phyloP scores from a whole-genome alignment of 1,284 basidiomycete genomes.

The Melampsora americana region DNA sequence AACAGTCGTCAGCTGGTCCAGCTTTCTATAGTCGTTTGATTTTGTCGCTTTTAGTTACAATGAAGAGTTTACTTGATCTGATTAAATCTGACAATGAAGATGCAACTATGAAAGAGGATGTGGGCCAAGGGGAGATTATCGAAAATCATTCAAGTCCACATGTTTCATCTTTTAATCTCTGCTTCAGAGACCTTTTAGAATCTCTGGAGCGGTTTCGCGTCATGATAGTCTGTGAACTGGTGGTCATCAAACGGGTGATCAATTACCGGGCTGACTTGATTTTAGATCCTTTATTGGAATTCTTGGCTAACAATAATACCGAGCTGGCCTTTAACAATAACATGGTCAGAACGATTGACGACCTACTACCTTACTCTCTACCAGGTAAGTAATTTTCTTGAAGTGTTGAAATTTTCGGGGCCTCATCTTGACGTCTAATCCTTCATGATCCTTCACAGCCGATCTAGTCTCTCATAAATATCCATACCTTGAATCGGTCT shows the following conservation, averaged over 20 bases:
- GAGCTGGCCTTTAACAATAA: constrained; percentile 35
- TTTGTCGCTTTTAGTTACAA: constrained; percentile 36
- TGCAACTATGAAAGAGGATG: not conserved
- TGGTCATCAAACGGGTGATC: constrained; percentile 20
- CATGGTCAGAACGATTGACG: constrained; percentile 38
- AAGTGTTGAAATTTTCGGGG: not conserved
- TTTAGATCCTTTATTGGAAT: constrained; percentile 39
- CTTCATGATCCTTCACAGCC: not conserved
- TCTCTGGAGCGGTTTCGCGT: constrained; percentile 16
- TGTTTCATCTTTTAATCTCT: not conserved
- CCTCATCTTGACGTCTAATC: not conserved
- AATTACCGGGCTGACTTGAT: constrained; percentile 18
- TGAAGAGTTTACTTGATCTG: constrained; percentile 13
- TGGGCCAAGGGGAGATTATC: not conserved
- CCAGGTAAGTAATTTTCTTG: constrained; percentile 19
- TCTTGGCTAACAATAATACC: constrained; percentile 30
- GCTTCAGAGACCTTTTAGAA: constrained; percentile 14
- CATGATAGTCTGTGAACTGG: constrained; percentile 8
- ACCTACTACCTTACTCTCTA: constrained; percentile 36
- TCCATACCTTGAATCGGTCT: constrained; percentile 44
- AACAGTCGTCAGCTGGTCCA: constrained; percentile 28
- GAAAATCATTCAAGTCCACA: not conserved
- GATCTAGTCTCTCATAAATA: constrained; percentile 42
- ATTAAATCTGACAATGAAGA: constrained; percentile 3
- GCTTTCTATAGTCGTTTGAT: constrained; percentile 38